Evolutionary conservation across 441 rosid genomes (phyloP), one percentile per base, ranked within the genome.

Genomic region (Adansonia gregorii): DNA sequence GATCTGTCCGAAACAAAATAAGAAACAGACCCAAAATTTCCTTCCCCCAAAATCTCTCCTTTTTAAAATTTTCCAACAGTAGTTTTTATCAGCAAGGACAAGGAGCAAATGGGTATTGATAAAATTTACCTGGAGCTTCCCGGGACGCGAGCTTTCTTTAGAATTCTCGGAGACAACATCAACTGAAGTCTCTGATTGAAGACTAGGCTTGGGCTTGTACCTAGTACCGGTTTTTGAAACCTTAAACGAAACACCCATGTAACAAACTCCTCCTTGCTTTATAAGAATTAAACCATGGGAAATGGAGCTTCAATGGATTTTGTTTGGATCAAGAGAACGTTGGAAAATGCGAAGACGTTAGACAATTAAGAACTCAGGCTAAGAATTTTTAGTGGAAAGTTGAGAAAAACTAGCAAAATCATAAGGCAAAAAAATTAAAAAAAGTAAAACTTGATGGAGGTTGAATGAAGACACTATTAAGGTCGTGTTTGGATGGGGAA

Each of bases 161-260:
- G 86, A 74, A 73, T 82, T 82, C 27, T 85, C 83, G 0, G 87
- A 84, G 35, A 73, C 85, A 15, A 83, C 91, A 65, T 81, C 85
- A 1, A 19, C 58, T 59, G 78, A 82, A 79, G 77, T 77, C 73
- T 84, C 88, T 8, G 88, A 78, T 59, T 67, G 86, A 85, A 82
- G 72, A 76, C 83, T 64, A 69, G 86, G 83, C 83, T 80, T 93
- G 1, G 93, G 88, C 45, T 80, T 84, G 83, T 86, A 93, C 88
- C 92, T 86, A 76, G 83, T 82, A 51, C 98, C 98, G 46, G 80
- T 82, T 79, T 88, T 94, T 2, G 95, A 91, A 70, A 97, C 87
- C 90, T 88, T 94, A 79, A 97, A 97, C 10, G 97, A 92, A 81
- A 97, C 87, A 76, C 93, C 98, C 99, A 91, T 92, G 43, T 72